Conservation (phyloP, 306 rosid species). For the Hippophae rhamnoides region DNA sequence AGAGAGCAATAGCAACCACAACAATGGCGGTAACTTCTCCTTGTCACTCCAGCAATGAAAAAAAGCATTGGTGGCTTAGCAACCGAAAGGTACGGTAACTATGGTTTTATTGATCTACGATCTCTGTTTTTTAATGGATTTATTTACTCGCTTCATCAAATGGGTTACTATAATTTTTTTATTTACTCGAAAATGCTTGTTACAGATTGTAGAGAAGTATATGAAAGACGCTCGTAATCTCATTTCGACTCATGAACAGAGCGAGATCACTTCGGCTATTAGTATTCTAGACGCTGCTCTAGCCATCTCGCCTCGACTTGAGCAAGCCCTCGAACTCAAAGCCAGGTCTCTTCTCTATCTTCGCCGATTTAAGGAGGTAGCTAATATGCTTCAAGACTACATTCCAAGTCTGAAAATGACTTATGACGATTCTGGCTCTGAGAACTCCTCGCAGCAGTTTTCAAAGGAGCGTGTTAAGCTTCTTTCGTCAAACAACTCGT, state of each 20-base stretch:
- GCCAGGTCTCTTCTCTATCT: slow-evolving; percentile 72
- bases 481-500: slow-evolving; percentile 28
- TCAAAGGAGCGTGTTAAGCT: slow-evolving; percentile 74
- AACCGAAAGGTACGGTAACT: slow-evolving; percentile 55
- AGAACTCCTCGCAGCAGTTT: slow-evolving; percentile 43
- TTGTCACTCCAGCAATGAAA: slow-evolving; percentile 36
- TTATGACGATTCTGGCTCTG: slow-evolving; percentile 52
- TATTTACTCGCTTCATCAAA: not conserved
- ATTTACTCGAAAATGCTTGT: not conserved
- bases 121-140: not conserved
- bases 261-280: slow-evolving; percentile 56
- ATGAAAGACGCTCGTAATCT: slow-evolving; percentile 62
- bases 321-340: slow-evolving; percentile 71
- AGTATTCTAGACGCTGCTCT: slow-evolving; percentile 75
- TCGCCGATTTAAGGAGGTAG: slow-evolving; percentile 76
- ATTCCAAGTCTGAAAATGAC: slow-evolving; percentile 80
- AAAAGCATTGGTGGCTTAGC: slow-evolving; percentile 94
- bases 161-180: not conserved
- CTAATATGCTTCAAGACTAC: slow-evolving; percentile 88
- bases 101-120: not conserved
- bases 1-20: slow-evolving; percentile 1
- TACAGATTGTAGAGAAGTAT: slow-evolving; percentile 71
- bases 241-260: slow-evolving; percentile 59
- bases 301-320: slow-evolving; percentile 58
- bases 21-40: slow-evolving; percentile 57